phyloP scores from a whole-genome alignment of 768 basidiomycete genomes.

The Boletus rubroflammeus region DNA sequence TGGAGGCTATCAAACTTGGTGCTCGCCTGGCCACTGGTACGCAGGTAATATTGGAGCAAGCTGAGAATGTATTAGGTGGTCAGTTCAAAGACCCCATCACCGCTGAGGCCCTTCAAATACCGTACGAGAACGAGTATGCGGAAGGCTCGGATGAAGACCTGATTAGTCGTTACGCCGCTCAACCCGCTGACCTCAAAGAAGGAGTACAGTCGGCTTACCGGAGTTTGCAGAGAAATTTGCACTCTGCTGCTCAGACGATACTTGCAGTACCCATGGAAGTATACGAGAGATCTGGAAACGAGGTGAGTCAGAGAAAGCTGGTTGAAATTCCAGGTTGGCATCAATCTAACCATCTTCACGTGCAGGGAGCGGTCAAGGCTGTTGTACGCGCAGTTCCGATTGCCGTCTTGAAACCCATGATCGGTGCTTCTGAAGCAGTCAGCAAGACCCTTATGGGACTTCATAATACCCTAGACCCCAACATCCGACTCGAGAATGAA shows the following conservation, averaged over 20 bases:
- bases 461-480: constrained; percentile 89
- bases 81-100: constrained; percentile 64
- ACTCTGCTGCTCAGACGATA: constrained; percentile 96
- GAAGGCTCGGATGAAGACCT: constrained; percentile 46
- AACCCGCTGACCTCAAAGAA: constrained; percentile 78
- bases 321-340: not conserved
- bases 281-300: constrained; percentile 88
- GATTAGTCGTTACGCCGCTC: constrained; percentile 89
- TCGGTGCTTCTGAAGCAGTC: constrained; percentile 94
- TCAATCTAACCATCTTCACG: not conserved
- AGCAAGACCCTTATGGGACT: constrained; percentile 93
- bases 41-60: constrained; percentile 94
- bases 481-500: constrained; percentile 74
- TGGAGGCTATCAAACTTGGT: constrained; percentile 93
- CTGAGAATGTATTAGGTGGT: constrained; percentile 85
- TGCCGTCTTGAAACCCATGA: constrained; percentile 96
- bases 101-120: constrained; percentile 59
- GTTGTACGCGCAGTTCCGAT: constrained; percentile 97
- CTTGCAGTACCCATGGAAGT: constrained; percentile 99
- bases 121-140: constrained; percentile 29
- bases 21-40: constrained; percentile 94
- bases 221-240: constrained; percentile 81
- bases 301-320: constrained; percentile 47
- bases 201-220: constrained; percentile 91
- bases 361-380: constrained; percentile 85